Evolutionary conservation across 768 basidiomycete genomes (phyloP).

Genomic region (Rhizopogon sp.): DNA sequence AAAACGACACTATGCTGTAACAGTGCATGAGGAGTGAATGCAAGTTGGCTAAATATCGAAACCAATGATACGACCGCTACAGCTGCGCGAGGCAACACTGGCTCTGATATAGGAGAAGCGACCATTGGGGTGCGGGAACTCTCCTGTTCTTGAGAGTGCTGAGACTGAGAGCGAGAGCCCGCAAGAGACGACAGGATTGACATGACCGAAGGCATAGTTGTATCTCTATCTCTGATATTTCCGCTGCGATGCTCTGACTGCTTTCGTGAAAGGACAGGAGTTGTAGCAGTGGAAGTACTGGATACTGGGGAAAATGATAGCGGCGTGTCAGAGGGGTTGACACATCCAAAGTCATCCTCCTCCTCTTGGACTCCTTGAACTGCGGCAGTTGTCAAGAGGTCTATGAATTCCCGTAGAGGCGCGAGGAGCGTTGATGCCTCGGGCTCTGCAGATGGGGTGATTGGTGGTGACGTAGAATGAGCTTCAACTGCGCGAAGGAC

Average conservation of each 20-base stretch:
- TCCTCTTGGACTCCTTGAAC: slow-evolving; percentile 30
- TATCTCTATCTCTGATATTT: slow-evolving; percentile 44
- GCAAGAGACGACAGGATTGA: slow-evolving; percentile 61
- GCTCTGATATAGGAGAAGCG: slow-evolving; percentile 20
- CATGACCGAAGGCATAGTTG: slow-evolving; percentile 55
- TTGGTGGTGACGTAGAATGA: slow-evolving; percentile 8
- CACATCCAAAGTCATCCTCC: slow-evolving; percentile 38
- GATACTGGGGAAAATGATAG: slow-evolving; percentile 24
- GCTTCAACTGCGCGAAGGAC: slow-evolving; percentile 49
- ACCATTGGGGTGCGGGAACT: slow-evolving; percentile 23
- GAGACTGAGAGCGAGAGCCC: slow-evolving; percentile 56
- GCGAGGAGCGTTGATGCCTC: slow-evolving; percentile 15
- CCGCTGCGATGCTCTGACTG: slow-evolving; percentile 48
- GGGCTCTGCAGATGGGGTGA: slow-evolving; percentile 3
- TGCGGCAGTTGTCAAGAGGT: slow-evolving; percentile 38
- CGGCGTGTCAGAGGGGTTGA: slow-evolving; percentile 34
- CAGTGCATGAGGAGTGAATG: slow-evolving; percentile 62
- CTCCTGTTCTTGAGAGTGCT: slow-evolving; percentile 37
- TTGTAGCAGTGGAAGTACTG: slow-evolving; percentile 30
- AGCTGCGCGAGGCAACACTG: slow-evolving; percentile 41
- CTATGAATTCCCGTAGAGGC: slow-evolving; percentile 26
- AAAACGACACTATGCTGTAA: slow-evolving; percentile 41
- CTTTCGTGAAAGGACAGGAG: slow-evolving; percentile 53
- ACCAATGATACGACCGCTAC: slow-evolving; percentile 62
- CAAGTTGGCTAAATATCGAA: slow-evolving; percentile 61